phyloP scores from a whole-genome alignment of 2,329 filamentous ascomycete genomes.

The Ramichloridium luteum region DNA sequence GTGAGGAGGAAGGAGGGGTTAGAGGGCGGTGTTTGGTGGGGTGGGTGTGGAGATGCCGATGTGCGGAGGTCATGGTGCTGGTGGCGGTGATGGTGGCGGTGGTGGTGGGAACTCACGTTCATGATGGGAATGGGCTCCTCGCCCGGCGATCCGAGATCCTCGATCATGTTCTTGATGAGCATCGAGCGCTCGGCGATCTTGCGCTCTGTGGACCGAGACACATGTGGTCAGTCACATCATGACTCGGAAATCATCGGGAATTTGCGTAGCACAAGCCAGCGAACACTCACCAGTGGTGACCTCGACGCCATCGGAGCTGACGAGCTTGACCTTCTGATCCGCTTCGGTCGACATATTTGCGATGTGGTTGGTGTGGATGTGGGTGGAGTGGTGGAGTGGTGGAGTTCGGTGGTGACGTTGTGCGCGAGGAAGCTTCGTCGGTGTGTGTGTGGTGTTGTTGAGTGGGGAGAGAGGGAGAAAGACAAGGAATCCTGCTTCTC shows the following conservation, averaged over 20 bases:
- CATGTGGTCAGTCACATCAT: not conserved
- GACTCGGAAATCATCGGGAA: too few species aligned
- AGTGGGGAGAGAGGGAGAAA: too few species aligned
- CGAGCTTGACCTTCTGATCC: constrained; percentile 30
- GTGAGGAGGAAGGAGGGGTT: constrained; percentile 12
- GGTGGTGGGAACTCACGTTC: constrained; percentile 41
- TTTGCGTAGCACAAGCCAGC: constrained; percentile 1
- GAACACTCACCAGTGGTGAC: constrained; percentile 28
- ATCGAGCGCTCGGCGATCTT: constrained; percentile 81
- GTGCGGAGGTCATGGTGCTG: constrained; percentile 3
- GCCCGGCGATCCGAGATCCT: constrained; percentile 62
- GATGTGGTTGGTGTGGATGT: constrained; percentile 7
- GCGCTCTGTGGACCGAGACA: constrained; percentile 44
- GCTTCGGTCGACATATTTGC: constrained; percentile 23
- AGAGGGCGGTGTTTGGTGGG: constrained; percentile 19
- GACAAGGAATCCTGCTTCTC: too few species aligned
- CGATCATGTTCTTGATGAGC: constrained; percentile 96
- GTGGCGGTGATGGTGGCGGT: not conserved
- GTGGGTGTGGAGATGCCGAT: not conserved
- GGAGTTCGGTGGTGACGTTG: constrained; percentile 6
- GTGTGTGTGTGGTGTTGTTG: too few species aligned
- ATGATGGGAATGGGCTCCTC: constrained; percentile 73
- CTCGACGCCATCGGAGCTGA: constrained; percentile 35
- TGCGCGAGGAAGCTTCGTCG: too few species aligned
- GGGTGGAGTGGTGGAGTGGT: constrained; percentile 3